Conservation (phyloP, 1,284 basidiomycete genomes). For the Crucibulum parvulum region DNA sequence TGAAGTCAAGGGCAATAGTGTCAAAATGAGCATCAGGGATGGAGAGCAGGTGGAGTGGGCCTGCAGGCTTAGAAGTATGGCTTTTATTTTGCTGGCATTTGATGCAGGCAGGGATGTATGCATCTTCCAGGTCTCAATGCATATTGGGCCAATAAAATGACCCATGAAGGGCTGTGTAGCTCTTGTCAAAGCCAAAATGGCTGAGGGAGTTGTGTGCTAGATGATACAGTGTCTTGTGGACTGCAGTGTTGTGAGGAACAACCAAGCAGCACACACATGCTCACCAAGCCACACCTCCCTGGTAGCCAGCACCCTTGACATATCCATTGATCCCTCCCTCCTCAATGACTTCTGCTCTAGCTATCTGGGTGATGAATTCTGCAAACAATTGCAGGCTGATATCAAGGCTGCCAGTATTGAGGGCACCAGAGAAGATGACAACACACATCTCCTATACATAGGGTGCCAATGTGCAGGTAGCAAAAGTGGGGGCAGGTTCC, state of each 20-base stretch:
- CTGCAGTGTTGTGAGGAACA: constrained; percentile 37
- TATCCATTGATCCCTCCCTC: too few species aligned
- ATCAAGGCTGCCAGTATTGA: constrained; percentile 12
- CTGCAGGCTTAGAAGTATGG: constrained; percentile 8
- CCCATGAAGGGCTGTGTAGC: constrained; percentile 5
- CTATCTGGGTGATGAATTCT: too few species aligned
- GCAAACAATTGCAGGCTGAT: too few species aligned
- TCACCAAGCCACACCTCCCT: too few species aligned
- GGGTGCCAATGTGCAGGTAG: constrained; percentile 26
- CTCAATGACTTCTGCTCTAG: too few species aligned
- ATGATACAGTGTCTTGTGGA: constrained; percentile 16
- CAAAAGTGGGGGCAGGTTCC: background rate
- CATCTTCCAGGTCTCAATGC: constrained; percentile 5
- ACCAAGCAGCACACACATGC: constrained; percentile 21
- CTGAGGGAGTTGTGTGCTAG: constrained; percentile 31
- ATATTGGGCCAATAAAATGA: constrained; percentile 15
- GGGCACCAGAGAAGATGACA: too few species aligned
- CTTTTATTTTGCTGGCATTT: constrained; percentile 41
- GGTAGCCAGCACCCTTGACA: too few species aligned
- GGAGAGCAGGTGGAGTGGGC: constrained; percentile 27
- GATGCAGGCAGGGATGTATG: constrained; percentile 37
- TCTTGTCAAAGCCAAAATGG: constrained; percentile 32
- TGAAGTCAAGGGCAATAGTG: constrained; percentile 35
- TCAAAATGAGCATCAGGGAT: constrained; percentile 29
- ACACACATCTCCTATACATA: too few species aligned